Base-by-base conservation (phyloP, 495 filamentous ascomycete species). In the Cladorrhinum samala region DNA sequence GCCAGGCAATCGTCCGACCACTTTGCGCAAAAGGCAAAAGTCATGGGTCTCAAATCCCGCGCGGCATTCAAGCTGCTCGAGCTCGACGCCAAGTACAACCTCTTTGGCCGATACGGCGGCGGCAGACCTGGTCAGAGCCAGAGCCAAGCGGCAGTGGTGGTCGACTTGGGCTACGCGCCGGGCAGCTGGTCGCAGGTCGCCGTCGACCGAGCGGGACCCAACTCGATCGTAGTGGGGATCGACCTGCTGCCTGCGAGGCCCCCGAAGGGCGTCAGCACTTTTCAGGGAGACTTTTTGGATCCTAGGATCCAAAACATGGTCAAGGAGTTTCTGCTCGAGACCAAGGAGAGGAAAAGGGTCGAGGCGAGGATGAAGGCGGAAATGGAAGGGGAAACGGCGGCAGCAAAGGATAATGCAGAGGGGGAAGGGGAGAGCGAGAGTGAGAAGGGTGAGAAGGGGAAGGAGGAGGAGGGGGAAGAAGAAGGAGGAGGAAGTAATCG, bases 161-260 rank as follows among this genome's bases (percentile, higher is more conserved):
- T 98, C 30, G 93, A 98, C 68, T 72, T 95, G 57, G 93, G 93
- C 21, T 98, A 88, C 72, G 93, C 93, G 4, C 93, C 93, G 14
- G 93, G 94, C 0, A 85, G 82, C 18, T 98, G 93, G 93, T 95
- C 89, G 36, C 91, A 98, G 86, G 91, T 96, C n/a, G 94, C 93
- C 6, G 72, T 87, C 2, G 84, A 85, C 51, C 79, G 80, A 5
- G 94, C 88, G 2, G 70, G 77, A 49, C 92, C 93, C 0, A 66
- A 77, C 40, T 92, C 93, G 0, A 80, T 85, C 19, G 82, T 98
- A 11, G 65, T 98, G 16, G 93, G 93, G 7, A 89, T 98, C 59
- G 93, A 98, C 63, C 79, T 97, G 20, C 89, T 97, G 43, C 93
- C 94, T 14, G 87, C 91, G 0, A 84, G 88, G 67, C 93, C 94